Conservation (phyloP, 768 basidiomycete genomes). For the Tricholoma furcatifolium region DNA sequence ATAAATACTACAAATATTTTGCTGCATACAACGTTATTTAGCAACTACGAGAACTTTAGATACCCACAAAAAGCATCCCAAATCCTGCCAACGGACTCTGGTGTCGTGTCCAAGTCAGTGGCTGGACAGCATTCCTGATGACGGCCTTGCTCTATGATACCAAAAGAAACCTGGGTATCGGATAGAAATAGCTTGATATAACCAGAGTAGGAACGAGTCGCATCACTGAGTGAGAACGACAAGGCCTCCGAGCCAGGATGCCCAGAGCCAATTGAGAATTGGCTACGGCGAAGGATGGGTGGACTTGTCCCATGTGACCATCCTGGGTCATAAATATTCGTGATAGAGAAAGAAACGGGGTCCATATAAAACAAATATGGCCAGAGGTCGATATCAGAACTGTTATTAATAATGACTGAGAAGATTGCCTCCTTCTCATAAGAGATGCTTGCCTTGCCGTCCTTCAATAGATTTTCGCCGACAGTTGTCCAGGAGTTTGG, state of each 20-base stretch:
- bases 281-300: conserved; percentile 41
- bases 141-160: conserved; percentile 36
- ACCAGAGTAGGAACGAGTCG: conserved; percentile 39
- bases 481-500: conserved; percentile 39
- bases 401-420: conserved; percentile 47
- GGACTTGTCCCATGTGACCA: conserved; percentile 26
- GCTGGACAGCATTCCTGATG: background rate
- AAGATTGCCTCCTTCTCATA: conserved; percentile 44
- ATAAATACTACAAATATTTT: too few species aligned
- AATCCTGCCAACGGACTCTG: conserved; percentile 16
- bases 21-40: background rate
- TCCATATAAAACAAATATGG: conserved; percentile 65
- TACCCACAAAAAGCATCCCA: conserved; percentile 32
- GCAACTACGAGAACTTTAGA: conserved; percentile 19
- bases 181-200: conserved; percentile 62
- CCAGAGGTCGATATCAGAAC: conserved; percentile 54
- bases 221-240: conserved; percentile 39
- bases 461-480: conserved; percentile 44
- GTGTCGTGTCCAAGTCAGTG: background rate
- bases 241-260: conserved; percentile 44
- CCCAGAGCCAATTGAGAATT: conserved; percentile 41
- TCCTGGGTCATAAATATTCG: conserved; percentile 53
- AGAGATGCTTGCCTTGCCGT: conserved; percentile 48
- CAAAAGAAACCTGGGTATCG: conserved; percentile 46
- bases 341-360: conserved; percentile 50